Percentiles rank a stretch among this genome's conserved stretches.
phyloP scores from a whole-genome alignment of 73 alveolate species.

The Tetrahymena borealis region DNA sequence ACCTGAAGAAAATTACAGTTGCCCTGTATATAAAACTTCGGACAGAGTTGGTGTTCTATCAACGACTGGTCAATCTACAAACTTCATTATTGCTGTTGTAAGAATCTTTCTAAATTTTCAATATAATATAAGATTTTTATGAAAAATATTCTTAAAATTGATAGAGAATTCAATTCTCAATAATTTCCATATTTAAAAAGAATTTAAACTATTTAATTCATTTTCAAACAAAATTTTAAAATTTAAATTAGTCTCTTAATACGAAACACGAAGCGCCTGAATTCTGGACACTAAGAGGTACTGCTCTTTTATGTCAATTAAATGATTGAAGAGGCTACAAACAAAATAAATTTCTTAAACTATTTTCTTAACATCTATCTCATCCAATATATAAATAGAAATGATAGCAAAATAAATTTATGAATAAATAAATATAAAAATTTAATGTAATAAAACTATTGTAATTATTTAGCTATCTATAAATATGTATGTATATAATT shows the following conservation, averaged over 20 bases:
- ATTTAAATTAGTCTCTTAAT: constrained; percentile 11
- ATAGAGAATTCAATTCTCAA: no score
- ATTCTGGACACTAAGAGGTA: constrained; percentile 94
- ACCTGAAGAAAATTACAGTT: constrained; percentile 80
- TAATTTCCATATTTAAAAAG: no score
- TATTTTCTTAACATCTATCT: no score
- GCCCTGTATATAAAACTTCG: constrained; percentile 94
- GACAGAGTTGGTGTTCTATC: constrained; percentile 90
- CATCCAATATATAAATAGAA: neutral
- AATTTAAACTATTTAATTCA: no score
- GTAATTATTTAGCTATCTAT: no score
- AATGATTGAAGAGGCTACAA: constrained; percentile 18
- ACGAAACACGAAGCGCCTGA: constrained; percentile 63
- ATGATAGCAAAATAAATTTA: neutral
- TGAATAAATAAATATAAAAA: no score
- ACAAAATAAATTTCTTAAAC: neutral
- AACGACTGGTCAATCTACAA: constrained; percentile 96
- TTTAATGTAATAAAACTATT: no score
- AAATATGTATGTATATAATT: no score
- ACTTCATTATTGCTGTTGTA: constrained; percentile 84
- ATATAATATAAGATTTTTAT: constrained; percentile 11
- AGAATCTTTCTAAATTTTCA: constrained; percentile 19
- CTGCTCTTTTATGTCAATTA: constrained; percentile 63
- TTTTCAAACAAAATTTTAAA: constrained; percentile 81
- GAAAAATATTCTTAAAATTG: neutral